phyloP scores from a whole-genome alignment of 2,329 filamentous ascomycete genomes.

The Arthroderma sp. region DNA sequence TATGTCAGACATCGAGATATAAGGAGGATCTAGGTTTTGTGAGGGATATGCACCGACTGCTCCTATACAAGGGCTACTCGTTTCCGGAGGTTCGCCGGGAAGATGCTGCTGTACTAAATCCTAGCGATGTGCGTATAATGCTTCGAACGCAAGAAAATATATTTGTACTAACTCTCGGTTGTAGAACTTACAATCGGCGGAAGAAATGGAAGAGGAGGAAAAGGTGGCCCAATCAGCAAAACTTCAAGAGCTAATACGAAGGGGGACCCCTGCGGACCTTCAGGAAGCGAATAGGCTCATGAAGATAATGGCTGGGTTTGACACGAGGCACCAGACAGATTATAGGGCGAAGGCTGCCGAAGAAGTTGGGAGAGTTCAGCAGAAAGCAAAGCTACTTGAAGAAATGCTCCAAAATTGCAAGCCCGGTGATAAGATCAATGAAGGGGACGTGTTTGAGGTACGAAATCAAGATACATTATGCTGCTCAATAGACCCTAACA shows the following conservation, averaged over 20 bases:
- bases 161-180: slow-evolving; percentile 3
- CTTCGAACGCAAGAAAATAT: slow-evolving; percentile 5
- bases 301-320: slow-evolving; percentile 98
- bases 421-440: slow-evolving; percentile 62
- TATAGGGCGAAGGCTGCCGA: slow-evolving; percentile 96
- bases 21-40: slow-evolving; percentile 96
- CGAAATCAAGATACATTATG: slow-evolving; percentile 15
- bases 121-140: slow-evolving; percentile 65
- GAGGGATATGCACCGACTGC: slow-evolving; percentile 86
- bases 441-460: slow-evolving; percentile 56
- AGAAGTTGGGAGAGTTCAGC: slow-evolving; percentile 86
- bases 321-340: slow-evolving; percentile 90
- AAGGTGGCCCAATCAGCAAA: slow-evolving; percentile 93
- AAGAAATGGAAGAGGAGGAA: slow-evolving; percentile 98
- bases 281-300: slow-evolving; percentile 96
- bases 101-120: slow-evolving; percentile 91
- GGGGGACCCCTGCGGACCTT: slow-evolving; percentile 80
- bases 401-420: slow-evolving; percentile 80
- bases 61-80: slow-evolving; percentile 93
- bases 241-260: slow-evolving; percentile 85
- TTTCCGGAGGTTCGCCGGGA: slow-evolving; percentile 88
- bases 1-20: slow-evolving; percentile 95
- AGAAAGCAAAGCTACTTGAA: slow-evolving; percentile 83
- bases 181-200: slow-evolving; percentile 85
- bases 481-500: background rate